Base-by-base conservation (phyloP, 2,329 filamentous ascomycete genomes). In the Calonectria multiphialidica region DNA sequence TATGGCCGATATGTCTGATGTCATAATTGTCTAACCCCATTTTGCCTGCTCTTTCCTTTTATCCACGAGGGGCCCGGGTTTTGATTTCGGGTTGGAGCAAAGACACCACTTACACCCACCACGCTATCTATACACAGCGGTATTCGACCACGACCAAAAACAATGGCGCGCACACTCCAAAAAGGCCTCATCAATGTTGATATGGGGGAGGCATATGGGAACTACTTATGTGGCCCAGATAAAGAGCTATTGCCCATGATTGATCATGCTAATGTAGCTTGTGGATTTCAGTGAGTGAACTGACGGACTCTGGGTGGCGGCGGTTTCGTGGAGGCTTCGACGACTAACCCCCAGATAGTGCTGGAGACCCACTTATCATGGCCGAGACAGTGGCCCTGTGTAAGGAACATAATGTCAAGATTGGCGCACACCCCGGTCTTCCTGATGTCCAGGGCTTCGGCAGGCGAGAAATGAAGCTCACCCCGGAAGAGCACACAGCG, bases 241-340 rank as follows among this genome's bases (percentile, higher is more conserved):
- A 86, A 88, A 50, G 88, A 91, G 68, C 81, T 92, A 13, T 86
- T 92, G 45, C 89, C 90, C 5, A 81, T 91, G 70, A 90, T 92
- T 73, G 90, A 91, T 77, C 86, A 89, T 79, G 90, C 90, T 42
- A 92, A 92, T 75, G 81, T 92, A 12, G 90, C 90, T 15, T 92
- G 90, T 75, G 88, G 88, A 10, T 90, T 90, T 72, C 89, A 90
- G 77, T 76, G 63, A 74, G 75, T 72, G 28, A 30, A 30, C 28
- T 5, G 5, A 30, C 5, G 8, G 5, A 8, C 28, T 30, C 8
- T 8, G 28, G 5, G 28, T 30, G 5, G 28, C 8, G 28, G 28
- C 5, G 28, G 28, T 30, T 30, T 30, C 28, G 28, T 30, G 18
- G 12, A 28, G 16, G 25, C 25, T 30, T 45, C 3, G 5, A 62